Conservation (phyloP, 352 stramenopile species). For the Globisporangium polare region DNA sequence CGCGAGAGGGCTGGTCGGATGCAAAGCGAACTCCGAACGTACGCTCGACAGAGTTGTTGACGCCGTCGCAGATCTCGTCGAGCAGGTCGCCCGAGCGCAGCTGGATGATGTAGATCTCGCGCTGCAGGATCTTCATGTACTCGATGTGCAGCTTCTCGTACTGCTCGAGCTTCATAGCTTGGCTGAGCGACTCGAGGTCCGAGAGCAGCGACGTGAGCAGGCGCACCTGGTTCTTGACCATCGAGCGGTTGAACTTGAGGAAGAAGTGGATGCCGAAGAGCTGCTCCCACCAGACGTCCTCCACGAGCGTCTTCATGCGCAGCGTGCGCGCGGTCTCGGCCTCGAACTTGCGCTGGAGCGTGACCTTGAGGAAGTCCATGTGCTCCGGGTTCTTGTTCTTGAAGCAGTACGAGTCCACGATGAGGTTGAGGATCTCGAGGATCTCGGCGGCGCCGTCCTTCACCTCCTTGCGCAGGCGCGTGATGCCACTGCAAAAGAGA, state of each 20-base stretch:
- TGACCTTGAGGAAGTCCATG: slow-evolving; percentile 47
- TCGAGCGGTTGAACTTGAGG: slow-evolving; percentile 40
- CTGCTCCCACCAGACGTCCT: slow-evolving; percentile 57
- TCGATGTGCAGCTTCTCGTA: slow-evolving; percentile 35
- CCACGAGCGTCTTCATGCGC: slow-evolving; percentile 32
- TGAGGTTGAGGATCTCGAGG: slow-evolving; percentile 44
- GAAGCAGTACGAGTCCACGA: slow-evolving; percentile 58
- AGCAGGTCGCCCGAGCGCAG: slow-evolving; percentile 30
- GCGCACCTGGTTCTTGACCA: slow-evolving; percentile 35
- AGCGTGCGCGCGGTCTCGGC: slow-evolving; percentile 19
- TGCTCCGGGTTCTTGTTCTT: slow-evolving; percentile 50
- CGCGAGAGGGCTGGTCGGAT: not conserved
- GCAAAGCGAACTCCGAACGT: not conserved
- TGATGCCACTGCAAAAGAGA: slow-evolving; percentile 24
- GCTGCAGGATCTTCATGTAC: slow-evolving; percentile 45
- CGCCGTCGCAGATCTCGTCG: slow-evolving; percentile 31
- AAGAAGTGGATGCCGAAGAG: slow-evolving; percentile 35
- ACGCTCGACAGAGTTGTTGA: slow-evolving; percentile 22
- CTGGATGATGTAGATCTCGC: slow-evolving; percentile 49
- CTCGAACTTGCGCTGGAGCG: slow-evolving; percentile 40
- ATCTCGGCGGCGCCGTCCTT: slow-evolving; percentile 26
- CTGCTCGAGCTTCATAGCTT: slow-evolving; percentile 44
- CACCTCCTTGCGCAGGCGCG: slow-evolving; percentile 25
- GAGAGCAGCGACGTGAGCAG: slow-evolving; percentile 33
- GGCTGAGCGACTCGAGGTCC: slow-evolving; percentile 35